Evolutionary conservation across 306 rosid genomes (phyloP), one percentile per base, ranked within the genome.

Genomic region (Pachyrhizus erosus): DNA sequence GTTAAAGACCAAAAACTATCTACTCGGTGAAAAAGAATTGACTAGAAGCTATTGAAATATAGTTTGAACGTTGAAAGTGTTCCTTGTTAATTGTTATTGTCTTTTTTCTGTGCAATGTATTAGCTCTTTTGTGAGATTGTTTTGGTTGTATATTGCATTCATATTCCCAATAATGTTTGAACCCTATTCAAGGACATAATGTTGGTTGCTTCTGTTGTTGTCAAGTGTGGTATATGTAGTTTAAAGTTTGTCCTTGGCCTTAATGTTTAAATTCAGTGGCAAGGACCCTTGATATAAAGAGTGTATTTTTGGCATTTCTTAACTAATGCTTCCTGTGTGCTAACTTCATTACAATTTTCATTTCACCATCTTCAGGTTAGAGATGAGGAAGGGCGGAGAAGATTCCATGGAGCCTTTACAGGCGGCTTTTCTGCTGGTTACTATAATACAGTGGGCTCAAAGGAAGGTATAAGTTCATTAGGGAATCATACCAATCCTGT

Each of bases 371-470:
- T 78, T 11, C 84, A 96, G 99, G 99, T 96, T 83, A 90, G 84
- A 88, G 98, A 96, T 65, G 99, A 93, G 67, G 99, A 96, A 91
- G 99, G 99, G 82, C 88, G 97, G 82, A 91, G 99, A 87, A 91
- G 99, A 88, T 93, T 96, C 81, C 99, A 96, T 77, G 99, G 99
- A 10, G 98, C 99, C 24, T 96, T 96, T 87, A 90, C 94, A 0
- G 98, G 98, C 61, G 98, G 99, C 39, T 96, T 42, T 86, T 96
- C 99, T 61, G 98, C 99, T 62, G 99, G 99, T 77, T 92, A 91
- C 86, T 96, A 87, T 84, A 96, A 96, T 55, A 79, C 98, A 21
- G 99, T 84, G 79, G 99, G 99, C 70, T 87, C 98, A 6, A 93
- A 93, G 90, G 97, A 96, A 82, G 99, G 99, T 93, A 89, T 55